Percentiles rank a stretch among this genome's conserved stretches.
Conservation (phyloP, 2,329 filamentous ascomycete genomes). For the Penicillium janthinellum region DNA sequence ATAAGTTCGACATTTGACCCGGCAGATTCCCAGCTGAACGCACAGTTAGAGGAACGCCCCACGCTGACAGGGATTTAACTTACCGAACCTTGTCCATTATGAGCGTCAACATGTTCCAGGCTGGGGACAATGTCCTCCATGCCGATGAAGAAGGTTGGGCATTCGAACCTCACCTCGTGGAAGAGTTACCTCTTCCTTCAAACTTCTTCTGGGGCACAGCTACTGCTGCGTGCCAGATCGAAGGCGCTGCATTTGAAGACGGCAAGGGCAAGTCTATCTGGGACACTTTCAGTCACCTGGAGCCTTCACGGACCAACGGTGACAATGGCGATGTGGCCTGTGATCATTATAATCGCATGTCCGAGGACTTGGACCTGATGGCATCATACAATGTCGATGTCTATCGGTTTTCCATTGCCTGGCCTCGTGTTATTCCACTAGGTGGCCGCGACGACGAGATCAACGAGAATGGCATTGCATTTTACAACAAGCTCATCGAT, state of each 20-base stretch:
- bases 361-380: not conserved
- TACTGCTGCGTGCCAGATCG: slow-evolving; percentile 6
- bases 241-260: not conserved
- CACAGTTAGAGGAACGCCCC: not conserved
- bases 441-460: not conserved
- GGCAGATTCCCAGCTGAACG: not conserved
- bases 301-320: not conserved
- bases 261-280: not conserved
- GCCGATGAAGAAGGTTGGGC: not conserved
- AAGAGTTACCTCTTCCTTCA: not conserved
- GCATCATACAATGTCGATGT: not conserved
- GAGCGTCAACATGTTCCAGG: not conserved
- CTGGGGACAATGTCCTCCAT: not conserved
- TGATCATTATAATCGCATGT: not conserved
- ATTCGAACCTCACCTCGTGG: not conserved
- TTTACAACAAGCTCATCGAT: not conserved
- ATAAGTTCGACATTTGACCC: not conserved
- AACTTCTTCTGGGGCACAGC: slow-evolving; percentile 4
- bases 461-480: slow-evolving; percentile 1
- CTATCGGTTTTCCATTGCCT: slow-evolving; percentile 5
- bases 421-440: slow-evolving; percentile 3
- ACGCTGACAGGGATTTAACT: not conserved
- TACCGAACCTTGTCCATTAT: not conserved
- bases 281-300: not conserved
- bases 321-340: not conserved